These are phyloP conservation scores for Chaetoceros muelleri DNA, from an alignment of 108 stramenopile species.

Conservation along the genomic window DNA sequence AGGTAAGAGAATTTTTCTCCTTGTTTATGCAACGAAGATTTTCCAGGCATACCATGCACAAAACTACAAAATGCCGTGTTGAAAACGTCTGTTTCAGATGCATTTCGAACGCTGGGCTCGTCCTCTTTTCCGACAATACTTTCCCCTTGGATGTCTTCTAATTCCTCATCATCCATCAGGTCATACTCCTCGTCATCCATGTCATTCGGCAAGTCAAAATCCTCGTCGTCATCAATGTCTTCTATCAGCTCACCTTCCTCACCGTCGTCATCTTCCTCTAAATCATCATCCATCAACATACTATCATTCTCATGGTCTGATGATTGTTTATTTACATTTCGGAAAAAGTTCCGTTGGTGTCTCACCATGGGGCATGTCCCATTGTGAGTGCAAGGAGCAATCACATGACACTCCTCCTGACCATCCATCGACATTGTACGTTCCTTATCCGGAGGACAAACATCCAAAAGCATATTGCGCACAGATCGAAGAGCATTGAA, in stretches of 20 bases:
- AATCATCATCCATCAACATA: conserved; percentile 13
- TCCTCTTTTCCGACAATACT: not conserved
- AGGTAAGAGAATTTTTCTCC: conserved; percentile 81
- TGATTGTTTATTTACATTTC: no score
- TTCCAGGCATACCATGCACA: conserved; percentile 70
- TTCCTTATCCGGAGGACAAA: conserved; percentile 41
- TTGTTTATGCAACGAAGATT: conserved; percentile 18
- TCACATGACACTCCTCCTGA: conserved; percentile 50
- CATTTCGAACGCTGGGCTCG: no score
- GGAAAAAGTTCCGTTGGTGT: conserved; percentile 39
- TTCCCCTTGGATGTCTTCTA: conserved; percentile 7
- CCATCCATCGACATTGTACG: not conserved
- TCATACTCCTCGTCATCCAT: conserved; percentile 19
- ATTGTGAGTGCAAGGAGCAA: conserved; percentile 81
- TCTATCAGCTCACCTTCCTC: conserved; percentile 3
- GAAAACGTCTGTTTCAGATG: conserved; percentile 44
- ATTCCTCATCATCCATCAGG: conserved; percentile 9
- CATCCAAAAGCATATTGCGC: conserved; percentile 72
- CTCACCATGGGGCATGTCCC: conserved; percentile 67
- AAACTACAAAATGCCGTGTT: conserved; percentile 66
- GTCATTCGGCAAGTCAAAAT: conserved; percentile 23
- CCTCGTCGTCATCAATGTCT: conserved; percentile 16
- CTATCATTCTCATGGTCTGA: conserved; percentile 4
- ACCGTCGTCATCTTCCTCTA: conserved; percentile 14
- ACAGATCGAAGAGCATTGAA: conserved; percentile 59